phyloP scores from a whole-genome alignment of 2,329 filamentous ascomycete species.

The Aspergillus melleus region DNA sequence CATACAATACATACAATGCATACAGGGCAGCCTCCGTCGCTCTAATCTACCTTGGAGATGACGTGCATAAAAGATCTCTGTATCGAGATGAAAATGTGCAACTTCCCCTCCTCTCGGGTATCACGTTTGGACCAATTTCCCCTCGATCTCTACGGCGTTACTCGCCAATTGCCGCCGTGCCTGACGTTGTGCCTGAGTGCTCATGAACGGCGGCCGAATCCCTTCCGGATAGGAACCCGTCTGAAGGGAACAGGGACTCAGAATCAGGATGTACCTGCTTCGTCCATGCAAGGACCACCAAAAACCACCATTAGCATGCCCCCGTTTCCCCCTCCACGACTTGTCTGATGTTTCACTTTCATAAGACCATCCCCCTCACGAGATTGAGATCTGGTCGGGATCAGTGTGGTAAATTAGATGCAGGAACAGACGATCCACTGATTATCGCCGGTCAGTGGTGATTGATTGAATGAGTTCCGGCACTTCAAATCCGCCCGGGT shows the following conservation, averaged over 20 bases:
- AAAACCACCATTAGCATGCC: neutral
- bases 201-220: neutral
- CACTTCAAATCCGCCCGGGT: neutral
- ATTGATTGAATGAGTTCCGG: neutral
- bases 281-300: conserved; percentile 1
- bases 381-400: conserved; percentile 17
- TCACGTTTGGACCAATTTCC: neutral
- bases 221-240: neutral
- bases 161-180: too few species aligned
- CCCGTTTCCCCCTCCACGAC: neutral
- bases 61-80: neutral
- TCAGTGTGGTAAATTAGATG: conserved; percentile 11
- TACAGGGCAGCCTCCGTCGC: too few species aligned
- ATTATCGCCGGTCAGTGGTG: neutral
- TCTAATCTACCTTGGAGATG: neutral
- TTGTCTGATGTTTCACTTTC: conserved; percentile 10
- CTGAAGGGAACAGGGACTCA: too few species aligned
- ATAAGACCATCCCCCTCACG: neutral
- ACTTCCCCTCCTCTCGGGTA: too few species aligned
- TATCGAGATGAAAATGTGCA: neutral
- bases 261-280: neutral
- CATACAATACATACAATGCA: too few species aligned
- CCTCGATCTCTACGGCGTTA: neutral
- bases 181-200: neutral
- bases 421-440: conserved; percentile 15